These are phyloP conservation scores for Syzygium grande DNA, from an alignment of 345 rosid genomes.

Conservation along the genomic window DNA sequence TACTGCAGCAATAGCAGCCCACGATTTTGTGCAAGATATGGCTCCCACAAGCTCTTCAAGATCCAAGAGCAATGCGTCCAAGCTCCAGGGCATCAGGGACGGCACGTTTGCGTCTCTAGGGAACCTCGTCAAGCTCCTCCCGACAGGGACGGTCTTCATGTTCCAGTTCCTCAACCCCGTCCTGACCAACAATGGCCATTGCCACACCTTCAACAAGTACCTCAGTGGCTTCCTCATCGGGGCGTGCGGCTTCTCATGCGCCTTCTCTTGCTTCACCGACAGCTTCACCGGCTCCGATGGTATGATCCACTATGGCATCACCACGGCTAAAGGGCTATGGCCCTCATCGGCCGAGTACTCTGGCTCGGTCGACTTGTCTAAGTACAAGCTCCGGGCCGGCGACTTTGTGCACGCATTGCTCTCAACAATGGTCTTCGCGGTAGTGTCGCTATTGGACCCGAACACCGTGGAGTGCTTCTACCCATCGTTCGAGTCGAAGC, in stretches of 20 bases:
- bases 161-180: constrained; percentile 82
- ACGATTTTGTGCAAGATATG: background rate
- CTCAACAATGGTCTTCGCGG: constrained; percentile 41
- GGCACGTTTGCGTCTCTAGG: constrained; percentile 45
- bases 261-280: constrained; percentile 66
- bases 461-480: constrained; percentile 60
- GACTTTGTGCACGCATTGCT: constrained; percentile 65
- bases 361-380: constrained; percentile 33
- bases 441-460: constrained; percentile 42
- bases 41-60: constrained; percentile 1
- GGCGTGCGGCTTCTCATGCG: constrained; percentile 61
- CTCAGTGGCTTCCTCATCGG: constrained; percentile 40
- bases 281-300: constrained; percentile 49
- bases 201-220: constrained; percentile 43
- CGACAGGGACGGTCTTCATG: constrained; percentile 78
- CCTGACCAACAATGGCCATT: constrained; percentile 60
- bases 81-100: constrained; percentile 19
- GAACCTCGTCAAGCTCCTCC: constrained; percentile 77
- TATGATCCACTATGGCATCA: constrained; percentile 46
- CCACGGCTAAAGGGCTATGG: constrained; percentile 55
- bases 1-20: background rate
- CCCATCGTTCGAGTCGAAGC: constrained; percentile 35
- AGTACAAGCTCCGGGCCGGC: constrained; percentile 34
- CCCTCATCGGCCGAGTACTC: constrained; percentile 16
- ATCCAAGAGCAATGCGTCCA: background rate